These are phyloP conservation scores for Scytalidium lignicola DNA, from an alignment of 2,329 filamentous ascomycete genomes.

Conservation along the genomic window DNA sequence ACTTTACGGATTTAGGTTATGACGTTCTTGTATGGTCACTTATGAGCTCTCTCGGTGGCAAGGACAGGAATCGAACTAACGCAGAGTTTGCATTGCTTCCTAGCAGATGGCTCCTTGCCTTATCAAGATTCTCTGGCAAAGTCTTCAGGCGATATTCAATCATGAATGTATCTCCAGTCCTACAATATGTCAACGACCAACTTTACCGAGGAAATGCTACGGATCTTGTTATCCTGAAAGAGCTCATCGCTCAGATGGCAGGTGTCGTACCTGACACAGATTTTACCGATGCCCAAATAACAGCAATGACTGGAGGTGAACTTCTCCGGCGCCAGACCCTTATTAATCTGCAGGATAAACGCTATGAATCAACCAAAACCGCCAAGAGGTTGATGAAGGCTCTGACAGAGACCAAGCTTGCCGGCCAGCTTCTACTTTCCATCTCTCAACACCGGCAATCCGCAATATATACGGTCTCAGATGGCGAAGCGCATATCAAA, in stretches of 20 bases:
- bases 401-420: slow-evolving; percentile 71
- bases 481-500: slow-evolving; percentile 77
- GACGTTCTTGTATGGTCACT: slow-evolving; percentile 92
- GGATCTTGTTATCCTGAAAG: slow-evolving; percentile 85
- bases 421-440: slow-evolving; percentile 78
- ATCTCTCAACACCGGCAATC: slow-evolving; percentile 86
- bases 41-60: slow-evolving; percentile 65
- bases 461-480: slow-evolving; percentile 71
- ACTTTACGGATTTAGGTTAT: slow-evolving; percentile 88
- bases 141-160: slow-evolving; percentile 82
- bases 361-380: slow-evolving; percentile 68
- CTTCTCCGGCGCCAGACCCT: slow-evolving; percentile 75
- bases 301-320: slow-evolving; percentile 83
- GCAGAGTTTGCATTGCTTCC: slow-evolving; percentile 65
- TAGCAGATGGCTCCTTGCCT: slow-evolving; percentile 84
- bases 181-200: slow-evolving; percentile 86
- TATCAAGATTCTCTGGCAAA: slow-evolving; percentile 86
- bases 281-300: slow-evolving; percentile 82
- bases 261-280: slow-evolving; percentile 83
- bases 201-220: slow-evolving; percentile 78
- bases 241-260: slow-evolving; percentile 88
- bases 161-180: slow-evolving; percentile 76
- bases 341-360: slow-evolving; percentile 73
- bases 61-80: slow-evolving; percentile 58
- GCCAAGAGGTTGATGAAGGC: slow-evolving; percentile 76